Evolutionary conservation across 345 rosid species (phyloP).

Genomic region (Schrenkiella parvula): DNA sequence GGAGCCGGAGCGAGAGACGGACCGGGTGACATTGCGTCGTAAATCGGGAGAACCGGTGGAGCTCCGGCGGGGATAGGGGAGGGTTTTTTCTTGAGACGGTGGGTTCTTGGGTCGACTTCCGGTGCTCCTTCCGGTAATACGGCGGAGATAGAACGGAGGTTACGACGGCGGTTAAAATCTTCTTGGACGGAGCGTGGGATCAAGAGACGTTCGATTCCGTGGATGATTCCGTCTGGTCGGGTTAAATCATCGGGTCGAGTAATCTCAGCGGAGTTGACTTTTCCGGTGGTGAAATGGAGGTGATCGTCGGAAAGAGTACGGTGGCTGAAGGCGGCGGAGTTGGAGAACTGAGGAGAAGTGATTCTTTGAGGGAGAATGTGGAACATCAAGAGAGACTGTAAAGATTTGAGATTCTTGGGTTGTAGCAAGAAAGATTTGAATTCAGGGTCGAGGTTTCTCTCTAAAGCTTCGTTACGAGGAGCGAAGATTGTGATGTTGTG

Average conservation of each 20-base stretch:
- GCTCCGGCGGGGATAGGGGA: conserved; percentile 42
- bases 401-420: conserved; percentile 77
- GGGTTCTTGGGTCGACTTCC: conserved; percentile 61
- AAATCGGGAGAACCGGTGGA: conserved; percentile 48
- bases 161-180: conserved; percentile 64
- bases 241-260: conserved; percentile 34
- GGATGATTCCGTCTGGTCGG: conserved; percentile 73
- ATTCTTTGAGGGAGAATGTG: conserved; percentile 74
- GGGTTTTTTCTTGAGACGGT: conserved; percentile 55
- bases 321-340: conserved; percentile 33
- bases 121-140: conserved; percentile 71
- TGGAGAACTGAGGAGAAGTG: conserved; percentile 37
- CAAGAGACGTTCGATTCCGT: conserved; percentile 61
- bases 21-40: conserved; percentile 74
- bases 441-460: conserved; percentile 75
- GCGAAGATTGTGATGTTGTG: conserved; percentile 95
- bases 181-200: conserved; percentile 70
- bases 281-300: conserved; percentile 32
- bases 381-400: conserved; percentile 67
- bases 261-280: conserved; percentile 45
- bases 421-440: conserved; percentile 88
- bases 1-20: conserved; percentile 79
- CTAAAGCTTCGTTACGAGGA: conserved; percentile 80
- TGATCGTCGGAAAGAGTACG: conserved; percentile 43
- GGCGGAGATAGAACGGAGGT: conserved; percentile 58